Percentiles rank a stretch among this genome's conserved stretches.
These are phyloP conservation scores for Zygotorulaspora florentina DNA, from an alignment of 805 yeast species.

Conservation along the genomic window DNA sequence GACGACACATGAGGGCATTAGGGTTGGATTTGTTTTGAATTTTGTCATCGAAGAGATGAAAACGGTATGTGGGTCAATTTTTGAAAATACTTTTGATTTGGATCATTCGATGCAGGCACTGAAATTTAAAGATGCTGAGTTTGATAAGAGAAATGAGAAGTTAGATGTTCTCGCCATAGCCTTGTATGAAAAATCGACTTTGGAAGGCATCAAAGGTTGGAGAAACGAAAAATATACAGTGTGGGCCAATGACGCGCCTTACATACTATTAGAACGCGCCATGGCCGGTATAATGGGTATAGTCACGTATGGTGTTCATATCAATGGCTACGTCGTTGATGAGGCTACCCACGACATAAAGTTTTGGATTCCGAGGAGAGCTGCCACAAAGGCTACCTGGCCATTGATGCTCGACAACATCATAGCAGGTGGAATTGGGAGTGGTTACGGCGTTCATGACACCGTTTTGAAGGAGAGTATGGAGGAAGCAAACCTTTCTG, in stretches of 20 bases:
- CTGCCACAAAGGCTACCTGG: conserved; percentile 75
- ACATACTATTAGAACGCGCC: conserved; percentile 73
- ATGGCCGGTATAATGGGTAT: conserved; percentile 79
- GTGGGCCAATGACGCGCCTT: conserved; percentile 51
- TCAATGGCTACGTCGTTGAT: conserved; percentile 69
- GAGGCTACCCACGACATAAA: conserved; percentile 41
- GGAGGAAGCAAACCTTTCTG: conserved; percentile 83
- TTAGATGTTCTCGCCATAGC: conserved; percentile 42
- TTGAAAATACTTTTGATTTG: conserved; percentile 28
- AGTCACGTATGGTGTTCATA: conserved; percentile 84
- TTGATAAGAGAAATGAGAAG: conserved; percentile 35
- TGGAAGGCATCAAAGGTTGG: conserved; percentile 64
- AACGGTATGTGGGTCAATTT: conserved; percentile 15
- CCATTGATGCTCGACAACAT: conserved; percentile 92
- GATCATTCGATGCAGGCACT: conserved; percentile 32
- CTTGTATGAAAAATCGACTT: conserved; percentile 37
- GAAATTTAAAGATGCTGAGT: conserved; percentile 29
- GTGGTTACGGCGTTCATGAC: conserved; percentile 69
- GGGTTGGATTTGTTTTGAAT: conserved; percentile 40
- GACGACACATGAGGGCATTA: conserved; percentile 36
- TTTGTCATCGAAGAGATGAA: conserved; percentile 34
- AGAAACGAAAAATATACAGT: conserved; percentile 77
- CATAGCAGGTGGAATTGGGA: conserved; percentile 91
- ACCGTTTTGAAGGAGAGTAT: conserved; percentile 80
- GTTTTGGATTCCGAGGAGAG: conserved; percentile 83